phyloP scores from a whole-genome alignment of 2,329 filamentous ascomycete genomes.

The Rhynchosporium graminicola region DNA sequence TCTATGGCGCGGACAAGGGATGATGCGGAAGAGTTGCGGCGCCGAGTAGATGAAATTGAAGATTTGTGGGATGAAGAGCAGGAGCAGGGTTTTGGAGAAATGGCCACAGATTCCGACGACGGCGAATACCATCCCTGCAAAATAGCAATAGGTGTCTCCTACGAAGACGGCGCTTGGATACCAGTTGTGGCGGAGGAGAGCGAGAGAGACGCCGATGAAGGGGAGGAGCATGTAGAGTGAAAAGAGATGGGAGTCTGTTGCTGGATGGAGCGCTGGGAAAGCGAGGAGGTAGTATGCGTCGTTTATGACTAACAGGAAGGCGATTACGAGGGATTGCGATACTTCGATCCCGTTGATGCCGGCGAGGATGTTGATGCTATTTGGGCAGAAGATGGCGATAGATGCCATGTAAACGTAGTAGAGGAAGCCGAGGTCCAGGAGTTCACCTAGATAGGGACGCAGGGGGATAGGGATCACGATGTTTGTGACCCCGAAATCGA shows the following conservation, averaged over 20 bases:
- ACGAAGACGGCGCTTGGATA: conserved; percentile 95
- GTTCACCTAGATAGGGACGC: conserved; percentile 74
- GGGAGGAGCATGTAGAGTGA: conserved; percentile 92
- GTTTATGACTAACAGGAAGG: conserved; percentile 79
- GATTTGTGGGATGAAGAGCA: conserved; percentile 89
- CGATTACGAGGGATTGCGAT: conserved; percentile 88
- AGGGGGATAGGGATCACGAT: conserved; percentile 88
- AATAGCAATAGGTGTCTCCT: conserved; percentile 99
- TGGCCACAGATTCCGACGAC: conserved; percentile 96
- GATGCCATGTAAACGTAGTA: conserved; percentile 98
- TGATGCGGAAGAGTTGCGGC: conserved; percentile 85
- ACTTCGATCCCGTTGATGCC: conserved; percentile 99
- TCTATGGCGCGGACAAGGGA: conserved; percentile 91
- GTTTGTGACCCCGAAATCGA: conserved; percentile 96
- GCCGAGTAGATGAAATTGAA: conserved; percentile 96
- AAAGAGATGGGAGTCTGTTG: conserved; percentile 93
- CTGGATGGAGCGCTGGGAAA: conserved; percentile 74
- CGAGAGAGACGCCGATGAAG: conserved; percentile 88
- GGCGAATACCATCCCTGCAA: conserved; percentile 98
- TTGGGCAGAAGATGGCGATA: conserved; percentile 95
- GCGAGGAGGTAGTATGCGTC: conserved; percentile 84
- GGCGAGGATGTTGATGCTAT: conserved; percentile 99
- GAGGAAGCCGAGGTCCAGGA: conserved; percentile 77
- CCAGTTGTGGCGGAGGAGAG: conserved; percentile 90
- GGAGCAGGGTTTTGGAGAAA: conserved; percentile 93